A percentile compares a stretch with the other conserved stretches of the same genome.
These are phyloP conservation scores for Epicoccum sorghinum DNA, from an alignment of 2,329 filamentous ascomycete species.

Conservation along the genomic window DNA sequence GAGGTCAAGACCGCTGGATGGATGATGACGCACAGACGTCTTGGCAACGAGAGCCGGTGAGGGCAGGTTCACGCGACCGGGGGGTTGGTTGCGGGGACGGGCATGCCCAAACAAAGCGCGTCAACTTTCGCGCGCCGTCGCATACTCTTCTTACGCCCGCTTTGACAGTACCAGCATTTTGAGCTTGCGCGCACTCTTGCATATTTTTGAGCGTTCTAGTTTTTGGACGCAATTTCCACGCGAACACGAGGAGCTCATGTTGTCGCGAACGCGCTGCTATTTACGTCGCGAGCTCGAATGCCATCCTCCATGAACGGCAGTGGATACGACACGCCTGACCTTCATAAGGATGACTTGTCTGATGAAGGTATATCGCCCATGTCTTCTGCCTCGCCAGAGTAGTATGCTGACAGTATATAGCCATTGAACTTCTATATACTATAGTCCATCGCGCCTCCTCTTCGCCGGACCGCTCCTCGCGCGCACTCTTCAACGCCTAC, in stretches of 20 bases:
- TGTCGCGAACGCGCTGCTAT: constrained; percentile 48
- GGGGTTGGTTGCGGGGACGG: constrained; percentile 5
- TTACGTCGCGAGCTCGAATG: constrained; percentile 50
- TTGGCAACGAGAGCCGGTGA: constrained; percentile 10
- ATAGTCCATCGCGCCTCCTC: constrained; percentile 76
- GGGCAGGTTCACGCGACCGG: constrained; percentile 5
- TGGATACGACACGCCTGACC: constrained; percentile 47
- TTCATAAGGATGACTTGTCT: constrained; percentile 44
- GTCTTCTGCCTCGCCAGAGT: not conserved
- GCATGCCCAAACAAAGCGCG: constrained; percentile 16
- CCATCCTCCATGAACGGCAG: constrained; percentile 47
- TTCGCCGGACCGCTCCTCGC: constrained; percentile 61
- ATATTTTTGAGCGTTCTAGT: constrained; percentile 6
- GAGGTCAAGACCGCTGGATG: constrained; percentile 11
- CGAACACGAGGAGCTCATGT: constrained; percentile 39
- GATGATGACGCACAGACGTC: constrained; percentile 12
- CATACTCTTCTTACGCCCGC: constrained; percentile 1
- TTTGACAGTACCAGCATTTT: not conserved
- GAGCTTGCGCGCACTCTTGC: not conserved
- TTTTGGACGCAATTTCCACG: constrained; percentile 3
- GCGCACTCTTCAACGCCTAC: constrained; percentile 81
- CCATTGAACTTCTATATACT: constrained; percentile 78
- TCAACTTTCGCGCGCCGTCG: constrained; percentile 3
- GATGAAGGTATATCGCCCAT: constrained; percentile 42
- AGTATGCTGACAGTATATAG: constrained; percentile 52